Base-by-base conservation (phyloP, 352 stramenopile genomes). In the Globisporangium camurandrum region DNA sequence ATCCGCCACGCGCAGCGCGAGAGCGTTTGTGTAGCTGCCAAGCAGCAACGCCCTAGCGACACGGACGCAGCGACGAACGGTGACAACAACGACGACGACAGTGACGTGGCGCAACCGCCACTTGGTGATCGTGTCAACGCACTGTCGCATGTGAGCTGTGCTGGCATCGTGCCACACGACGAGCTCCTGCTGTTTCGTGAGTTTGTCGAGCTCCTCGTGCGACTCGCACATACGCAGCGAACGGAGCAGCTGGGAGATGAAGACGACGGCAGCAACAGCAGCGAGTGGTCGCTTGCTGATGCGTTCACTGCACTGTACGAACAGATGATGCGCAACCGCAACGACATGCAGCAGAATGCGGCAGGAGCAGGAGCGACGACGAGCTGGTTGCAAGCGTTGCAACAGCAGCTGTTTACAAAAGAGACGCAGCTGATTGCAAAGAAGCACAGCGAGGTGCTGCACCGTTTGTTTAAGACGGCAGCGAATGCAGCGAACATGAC, bases 161-260 rank as follows among this genome's bases (percentile, higher is more conserved):
- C 28, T 6, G 38, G 24, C 24, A 34, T 76, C 33, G 56, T 76
- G 9, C 62, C 61, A 16, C 61, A 57, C 49, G 57, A 72, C 27
- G 59, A 75, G 47, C 42, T 80, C 12, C 20, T 87, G 6, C 56
- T 84, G 0, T 84, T 62, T 31, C 68, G 75, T 10, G 75, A 87
- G 56, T 87, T 87, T 46, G 70, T 79, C 6, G 75, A 87, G 51
- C 48, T 87, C 23, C 66, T 87, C n/a, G 67, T 87, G 23, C 69
- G 75, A 9, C 56, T 84, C 11, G 67, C 67, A n/a, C 37, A 64
- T 20, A 57, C 58, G 22, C 64, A 66, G 42, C 46, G 69, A 12
- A 60, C 45, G 5, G 41, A 47, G 11, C 54, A 22, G 3, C 26
- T 36, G 7, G 38, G 19, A 4, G 49, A 66, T 19, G 66, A 36